phyloP scores from a whole-genome alignment of 1,139 yeast species.

The Scheffersomyces segobiensis region DNA sequence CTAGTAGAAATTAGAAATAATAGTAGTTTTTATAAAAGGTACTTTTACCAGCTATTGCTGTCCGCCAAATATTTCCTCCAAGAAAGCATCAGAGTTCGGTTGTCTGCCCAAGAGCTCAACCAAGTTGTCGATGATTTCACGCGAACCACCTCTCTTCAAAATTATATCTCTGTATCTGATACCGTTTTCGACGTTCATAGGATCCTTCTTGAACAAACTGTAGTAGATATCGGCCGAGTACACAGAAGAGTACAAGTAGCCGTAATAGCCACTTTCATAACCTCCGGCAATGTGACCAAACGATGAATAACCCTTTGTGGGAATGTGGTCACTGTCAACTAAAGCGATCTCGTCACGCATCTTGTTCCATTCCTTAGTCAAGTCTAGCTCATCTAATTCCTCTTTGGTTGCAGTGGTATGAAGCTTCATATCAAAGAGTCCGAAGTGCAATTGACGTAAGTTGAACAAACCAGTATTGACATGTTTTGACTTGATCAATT shows the following conservation, averaged over 20 bases:
- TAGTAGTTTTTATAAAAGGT: neutral
- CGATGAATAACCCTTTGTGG: conserved; percentile 68
- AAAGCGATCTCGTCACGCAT: conserved; percentile 59
- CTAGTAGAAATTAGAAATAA: neutral
- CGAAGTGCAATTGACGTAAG: conserved; percentile 76
- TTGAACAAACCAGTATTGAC: conserved; percentile 73
- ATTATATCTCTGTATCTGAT: conserved; percentile 68
- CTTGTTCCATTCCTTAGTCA: conserved; percentile 61
- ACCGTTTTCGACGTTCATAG: conserved; percentile 64
- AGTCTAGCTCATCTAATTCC: conserved; percentile 43
- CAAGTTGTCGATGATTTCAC: conserved; percentile 66
- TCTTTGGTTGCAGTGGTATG: conserved; percentile 53
- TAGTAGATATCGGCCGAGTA: conserved; percentile 84
- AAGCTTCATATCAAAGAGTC: conserved; percentile 70
- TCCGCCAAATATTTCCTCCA: conserved; percentile 42
- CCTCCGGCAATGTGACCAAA: conserved; percentile 87
- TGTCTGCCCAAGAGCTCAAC: conserved; percentile 71
- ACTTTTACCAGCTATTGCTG: neutral
- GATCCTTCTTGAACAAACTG: conserved; percentile 66
- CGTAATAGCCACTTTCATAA: conserved; percentile 84
- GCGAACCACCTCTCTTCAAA: conserved; percentile 70
- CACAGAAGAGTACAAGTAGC: conserved; percentile 82
- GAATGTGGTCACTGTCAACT: conserved; percentile 53
- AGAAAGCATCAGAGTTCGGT: conserved; percentile 71
- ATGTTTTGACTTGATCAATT: conserved; percentile 65